Percentiles rank a stretch among this genome's conserved stretches.
Conservation (phyloP, 208 protist species). For the Phytomonas sp. region DNA sequence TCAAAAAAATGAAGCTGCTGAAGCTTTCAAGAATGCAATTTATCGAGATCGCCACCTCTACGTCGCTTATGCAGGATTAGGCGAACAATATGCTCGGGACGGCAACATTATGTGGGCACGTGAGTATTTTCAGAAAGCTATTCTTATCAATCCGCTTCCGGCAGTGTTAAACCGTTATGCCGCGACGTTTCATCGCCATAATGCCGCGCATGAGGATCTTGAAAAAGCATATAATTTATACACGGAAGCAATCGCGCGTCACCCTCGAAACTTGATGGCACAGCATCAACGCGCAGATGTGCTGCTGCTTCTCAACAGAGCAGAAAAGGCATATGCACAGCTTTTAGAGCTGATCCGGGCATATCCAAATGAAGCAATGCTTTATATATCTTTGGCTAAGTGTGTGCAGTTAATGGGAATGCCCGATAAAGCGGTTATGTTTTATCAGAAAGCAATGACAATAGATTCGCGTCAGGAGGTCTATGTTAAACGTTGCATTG, state of each 20-base stretch:
- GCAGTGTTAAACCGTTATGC: constrained; percentile 72
- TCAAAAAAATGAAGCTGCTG: constrained; percentile 86
- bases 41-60: constrained; percentile 88
- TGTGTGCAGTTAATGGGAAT: constrained; percentile 46
- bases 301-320: constrained; percentile 61
- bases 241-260: constrained; percentile 47
- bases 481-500: constrained; percentile 61
- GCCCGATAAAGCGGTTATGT: constrained; percentile 35
- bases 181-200: constrained; percentile 52
- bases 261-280: constrained; percentile 80
- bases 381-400: constrained; percentile 86
- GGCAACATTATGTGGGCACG: constrained; percentile 87
- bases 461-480: constrained; percentile 65
- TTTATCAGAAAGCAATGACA: constrained; percentile 63
- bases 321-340: constrained; percentile 58
- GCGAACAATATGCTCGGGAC: constrained; percentile 86
- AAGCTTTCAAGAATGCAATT: constrained; percentile 88
- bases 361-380: constrained; percentile 82
- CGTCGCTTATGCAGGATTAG: constrained; percentile 95
- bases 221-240: constrained; percentile 67
- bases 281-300: constrained; percentile 88
- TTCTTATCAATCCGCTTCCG: constrained; percentile 76
- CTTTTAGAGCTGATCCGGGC: constrained; percentile 61
- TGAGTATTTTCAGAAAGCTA: constrained; percentile 85
- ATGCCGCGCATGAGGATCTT: constrained; percentile 34